Evolutionary conservation across 306 rosid species (phyloP), one percentile per base, ranked within the genome.

Genomic region (Vigna reflexopilosa): DNA sequence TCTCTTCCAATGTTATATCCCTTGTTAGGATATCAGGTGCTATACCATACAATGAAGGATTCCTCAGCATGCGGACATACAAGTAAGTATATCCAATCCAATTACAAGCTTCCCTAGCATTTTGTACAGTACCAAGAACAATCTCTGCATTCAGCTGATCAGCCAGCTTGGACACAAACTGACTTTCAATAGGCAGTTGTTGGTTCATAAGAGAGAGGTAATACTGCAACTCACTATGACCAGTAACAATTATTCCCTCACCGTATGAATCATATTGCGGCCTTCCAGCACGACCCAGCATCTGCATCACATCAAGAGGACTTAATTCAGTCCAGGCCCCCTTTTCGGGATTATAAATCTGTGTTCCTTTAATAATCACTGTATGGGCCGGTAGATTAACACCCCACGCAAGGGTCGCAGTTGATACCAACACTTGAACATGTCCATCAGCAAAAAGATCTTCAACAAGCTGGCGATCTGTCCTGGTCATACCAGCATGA

Each of bases 361-460:
- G 98, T n/a, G 98, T 92, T 56, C 98, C 98, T 58, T 92, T 95
- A 67, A 92, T 92, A 52, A 94, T 92, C 67, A 94, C 98, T 22
- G 93, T 84, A 68, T 92, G 97, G 56, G 98, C 98, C 22, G 98
- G 97, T 36, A 94, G 87, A 80, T 94, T 94, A 86, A 92, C 97
- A 84, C 97, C 98, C 98, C 97, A 94, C 54, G 98, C 97, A 83
- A 94, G 97, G 76, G 98, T 94, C 4, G 97, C 98, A 58, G 98
- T 94, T 50, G 98, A 94, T 58, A 94, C 97, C 87, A 94, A 77
- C 77, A 94, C 98, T 86, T 94, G 98, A 36, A 88, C 93, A 80
- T 95, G 98, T 32, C 98, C 98, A 75, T 88, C 96, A 15, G 97
- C 92, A 87, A 95, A 92, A 72, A 95, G 98, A 76, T 89, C 98